phyloP scores from a whole-genome alignment of 2,329 filamentous ascomycete species.

The Bisporella sp. region DNA sequence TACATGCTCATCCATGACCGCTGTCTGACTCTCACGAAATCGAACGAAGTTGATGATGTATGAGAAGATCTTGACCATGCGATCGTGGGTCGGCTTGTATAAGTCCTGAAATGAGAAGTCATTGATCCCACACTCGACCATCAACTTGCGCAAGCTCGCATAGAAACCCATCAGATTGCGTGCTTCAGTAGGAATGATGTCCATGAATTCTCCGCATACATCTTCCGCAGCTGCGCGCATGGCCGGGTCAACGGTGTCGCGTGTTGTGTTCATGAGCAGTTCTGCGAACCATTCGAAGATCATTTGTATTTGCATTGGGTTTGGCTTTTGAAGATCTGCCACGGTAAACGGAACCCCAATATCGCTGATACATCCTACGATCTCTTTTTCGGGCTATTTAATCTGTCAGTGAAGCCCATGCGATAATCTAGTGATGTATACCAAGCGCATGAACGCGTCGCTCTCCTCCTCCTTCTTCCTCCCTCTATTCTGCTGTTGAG shows the following conservation, averaged over 20 bases:
- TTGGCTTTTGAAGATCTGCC: slow-evolving; percentile 86
- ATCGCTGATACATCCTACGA: slow-evolving; percentile 94
- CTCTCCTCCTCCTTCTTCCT: slow-evolving; percentile 51
- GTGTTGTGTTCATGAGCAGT: slow-evolving; percentile 85
- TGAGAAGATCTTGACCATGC: slow-evolving; percentile 90
- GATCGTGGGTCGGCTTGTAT: slow-evolving; percentile 82
- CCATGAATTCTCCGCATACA: slow-evolving; percentile 73
- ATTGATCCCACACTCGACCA: slow-evolving; percentile 82
- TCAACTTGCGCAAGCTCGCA: slow-evolving; percentile 68
- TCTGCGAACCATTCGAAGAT: slow-evolving; percentile 98
- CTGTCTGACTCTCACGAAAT: slow-evolving; percentile 88
- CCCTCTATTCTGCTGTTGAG: slow-evolving; percentile 37
- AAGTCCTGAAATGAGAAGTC: slow-evolving; percentile 93
- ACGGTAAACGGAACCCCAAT: slow-evolving; percentile 87
- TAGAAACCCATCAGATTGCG: slow-evolving; percentile 96
- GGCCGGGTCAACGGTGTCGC: slow-evolving; percentile 87
- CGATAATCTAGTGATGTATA: slow-evolving; percentile 16
- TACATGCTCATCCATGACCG: slow-evolving; percentile 86
- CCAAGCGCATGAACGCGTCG: slow-evolving; percentile 50
- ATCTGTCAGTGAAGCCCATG: too few relatives aligned
- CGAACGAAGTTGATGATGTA: slow-evolving; percentile 99
- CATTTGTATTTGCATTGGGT: slow-evolving; percentile 89
- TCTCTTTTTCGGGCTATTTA: slow-evolving; percentile 58
- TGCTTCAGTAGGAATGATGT: slow-evolving; percentile 80
- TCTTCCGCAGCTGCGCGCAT: slow-evolving; percentile 91